Evolutionary conservation across 192 early-diverging fungal species (phyloP).

Genomic region (Thamnidium elegans): DNA sequence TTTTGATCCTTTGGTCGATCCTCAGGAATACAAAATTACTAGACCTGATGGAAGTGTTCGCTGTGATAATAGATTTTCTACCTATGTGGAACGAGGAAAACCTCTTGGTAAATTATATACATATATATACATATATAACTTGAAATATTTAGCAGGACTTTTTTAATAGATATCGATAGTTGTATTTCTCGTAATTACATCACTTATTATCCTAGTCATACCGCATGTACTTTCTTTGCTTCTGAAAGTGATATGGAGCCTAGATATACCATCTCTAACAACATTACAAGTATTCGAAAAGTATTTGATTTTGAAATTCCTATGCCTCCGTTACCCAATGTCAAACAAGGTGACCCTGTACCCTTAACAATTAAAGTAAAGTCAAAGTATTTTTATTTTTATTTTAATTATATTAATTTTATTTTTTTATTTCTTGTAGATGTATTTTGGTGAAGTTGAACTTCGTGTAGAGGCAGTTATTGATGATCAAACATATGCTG

Average conservation of each 20-base stretch:
- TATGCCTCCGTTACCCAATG: conserved; percentile 31
- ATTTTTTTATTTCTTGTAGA: conserved; percentile 7
- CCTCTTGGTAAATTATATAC: conserved; percentile 23
- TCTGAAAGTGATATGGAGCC: conserved; percentile 31
- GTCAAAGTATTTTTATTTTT: background rate
- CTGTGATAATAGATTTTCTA: conserved; percentile 46
- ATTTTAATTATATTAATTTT: too few relatives aligned
- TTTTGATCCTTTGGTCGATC: conserved; percentile 44
- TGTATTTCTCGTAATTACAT: conserved; percentile 42
- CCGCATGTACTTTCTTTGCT: conserved; percentile 34
- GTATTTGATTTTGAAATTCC: conserved; percentile 38
- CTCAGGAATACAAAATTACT: conserved; percentile 44
- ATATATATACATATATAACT: background rate
- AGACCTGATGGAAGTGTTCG: conserved; percentile 44
- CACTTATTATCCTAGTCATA: conserved; percentile 32
- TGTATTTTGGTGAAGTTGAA: conserved; percentile 46
- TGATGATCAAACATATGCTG: conserved; percentile 43
- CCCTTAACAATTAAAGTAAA: conserved; percentile 31
- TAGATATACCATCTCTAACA: conserved; percentile 19
- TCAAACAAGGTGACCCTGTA: conserved; percentile 24
- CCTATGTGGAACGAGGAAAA: conserved; percentile 45
- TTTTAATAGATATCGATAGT: conserved; percentile 40
- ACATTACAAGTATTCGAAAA: conserved; percentile 17
- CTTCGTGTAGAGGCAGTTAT: conserved; percentile 51
- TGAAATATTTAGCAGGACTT: background rate